Percentiles rank a stretch among this genome's conserved stretches.
These are phyloP conservation scores for Marsdenia floribunda DNA, from an alignment of 257 asterid species.

Conservation along the genomic window DNA sequence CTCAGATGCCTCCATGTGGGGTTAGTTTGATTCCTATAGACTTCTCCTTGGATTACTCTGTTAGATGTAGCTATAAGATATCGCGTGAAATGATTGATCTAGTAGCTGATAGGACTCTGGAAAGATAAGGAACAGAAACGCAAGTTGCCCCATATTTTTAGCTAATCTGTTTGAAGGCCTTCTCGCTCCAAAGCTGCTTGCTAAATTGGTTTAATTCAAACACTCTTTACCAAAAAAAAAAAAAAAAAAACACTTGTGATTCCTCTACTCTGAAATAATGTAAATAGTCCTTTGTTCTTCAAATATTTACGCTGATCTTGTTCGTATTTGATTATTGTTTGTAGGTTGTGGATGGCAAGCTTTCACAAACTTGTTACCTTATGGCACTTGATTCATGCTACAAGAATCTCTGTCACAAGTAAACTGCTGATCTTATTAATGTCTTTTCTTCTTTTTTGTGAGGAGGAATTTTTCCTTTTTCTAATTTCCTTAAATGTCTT, in stretches of 20 bases:
- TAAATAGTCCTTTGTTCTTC: background rate
- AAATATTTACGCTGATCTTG: background rate
- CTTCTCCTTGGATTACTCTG: no score
- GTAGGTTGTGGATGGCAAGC: slow-evolving; percentile 99
- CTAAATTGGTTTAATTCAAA: background rate
- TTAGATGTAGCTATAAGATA: background rate
- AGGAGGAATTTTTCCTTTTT: background rate
- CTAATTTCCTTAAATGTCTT: slow-evolving; percentile 23
- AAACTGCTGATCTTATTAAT: slow-evolving; percentile 16
- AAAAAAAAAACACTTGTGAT: background rate
- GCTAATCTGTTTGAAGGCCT: background rate
- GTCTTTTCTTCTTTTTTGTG: background rate
- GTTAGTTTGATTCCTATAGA: background rate
- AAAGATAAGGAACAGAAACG: background rate
- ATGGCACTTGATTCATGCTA: slow-evolving; percentile 98
- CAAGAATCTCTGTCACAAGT: slow-evolving; percentile 75
- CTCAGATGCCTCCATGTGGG: background rate
- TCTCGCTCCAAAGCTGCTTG: background rate
- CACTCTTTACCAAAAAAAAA: background rate
- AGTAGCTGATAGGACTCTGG: background rate
- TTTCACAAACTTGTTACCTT: slow-evolving; percentile 97
- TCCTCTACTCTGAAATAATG: background rate
- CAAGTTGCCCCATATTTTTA: background rate
- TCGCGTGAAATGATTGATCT: background rate
- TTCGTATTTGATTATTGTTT: slow-evolving; percentile 12